A percentile compares a stretch with the other conserved stretches of the same genome.
Evolutionary conservation across 2,329 filamentous ascomycete species (phyloP).

Genomic region (Xylariaceae sp.): DNA sequence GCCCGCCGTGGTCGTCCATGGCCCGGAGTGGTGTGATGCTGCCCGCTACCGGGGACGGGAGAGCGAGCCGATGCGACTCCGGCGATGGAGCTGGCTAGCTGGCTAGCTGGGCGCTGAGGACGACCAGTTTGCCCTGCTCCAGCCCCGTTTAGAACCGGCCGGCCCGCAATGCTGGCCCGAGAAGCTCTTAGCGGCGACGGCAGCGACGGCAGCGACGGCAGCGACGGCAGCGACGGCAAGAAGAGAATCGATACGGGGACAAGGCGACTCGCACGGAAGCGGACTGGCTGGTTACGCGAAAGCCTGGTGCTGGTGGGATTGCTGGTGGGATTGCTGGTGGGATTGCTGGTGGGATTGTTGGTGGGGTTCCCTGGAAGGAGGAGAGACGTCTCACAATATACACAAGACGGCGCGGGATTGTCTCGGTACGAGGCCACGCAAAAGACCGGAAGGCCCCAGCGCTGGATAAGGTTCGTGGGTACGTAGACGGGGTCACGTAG

Average conservation of each 20-base stretch:
- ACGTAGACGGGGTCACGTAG: slow-evolving; percentile 1
- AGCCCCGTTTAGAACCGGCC: slow-evolving; percentile 33
- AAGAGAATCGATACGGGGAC: slow-evolving; percentile 10
- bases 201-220: slow-evolving; percentile 6
- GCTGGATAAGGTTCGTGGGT: slow-evolving; percentile 1
- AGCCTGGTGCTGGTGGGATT: slow-evolving; percentile 6
- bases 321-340: slow-evolving; percentile 20
- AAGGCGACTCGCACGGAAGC: slow-evolving; percentile 13
- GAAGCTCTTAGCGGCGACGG: slow-evolving; percentile 8
- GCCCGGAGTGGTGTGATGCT: slow-evolving; percentile 50
- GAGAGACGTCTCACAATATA: slow-evolving; percentile 14
- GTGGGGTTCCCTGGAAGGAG: slow-evolving; percentile 20
- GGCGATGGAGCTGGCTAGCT: slow-evolving; percentile 60
- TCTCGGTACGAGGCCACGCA: slow-evolving; percentile 20
- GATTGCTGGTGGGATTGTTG: slow-evolving; percentile 9
- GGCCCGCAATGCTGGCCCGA: slow-evolving; percentile 19
- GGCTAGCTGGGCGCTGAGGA: slow-evolving; percentile 55
- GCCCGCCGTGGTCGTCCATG: slow-evolving; percentile 75
- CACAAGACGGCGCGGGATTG: slow-evolving; percentile 16
- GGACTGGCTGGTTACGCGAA: slow-evolving; percentile 19
- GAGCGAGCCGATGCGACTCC: slow-evolving; percentile 61
- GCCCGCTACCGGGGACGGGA: slow-evolving; percentile 52
- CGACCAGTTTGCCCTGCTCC: slow-evolving; percentile 57
- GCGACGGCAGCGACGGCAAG: slow-evolving; percentile 10
- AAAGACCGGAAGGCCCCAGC: background rate